These are phyloP conservation scores for Xylariaceae sp. DNA, from an alignment of 2,329 filamentous ascomycete genomes.

Conservation along the genomic window DNA sequence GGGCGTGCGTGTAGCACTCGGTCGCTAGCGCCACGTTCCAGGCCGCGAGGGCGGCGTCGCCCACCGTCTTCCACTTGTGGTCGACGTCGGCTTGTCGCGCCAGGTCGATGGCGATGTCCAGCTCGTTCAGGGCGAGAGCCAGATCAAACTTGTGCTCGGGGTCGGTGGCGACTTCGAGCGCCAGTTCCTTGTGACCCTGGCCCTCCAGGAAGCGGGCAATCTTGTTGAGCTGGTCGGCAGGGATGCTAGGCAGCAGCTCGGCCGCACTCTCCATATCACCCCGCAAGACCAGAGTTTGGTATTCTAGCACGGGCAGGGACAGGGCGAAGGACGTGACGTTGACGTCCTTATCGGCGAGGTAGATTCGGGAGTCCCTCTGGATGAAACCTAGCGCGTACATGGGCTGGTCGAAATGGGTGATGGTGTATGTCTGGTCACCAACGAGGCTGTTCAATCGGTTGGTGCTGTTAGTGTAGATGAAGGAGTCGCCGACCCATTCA, in stretches of 20 bases:
- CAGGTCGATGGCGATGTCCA: slow-evolving; percentile 79
- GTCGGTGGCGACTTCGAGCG: slow-evolving; percentile 89
- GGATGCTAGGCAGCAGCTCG: slow-evolving; percentile 77
- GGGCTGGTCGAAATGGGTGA: slow-evolving; percentile 91
- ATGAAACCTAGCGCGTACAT: slow-evolving; percentile 97
- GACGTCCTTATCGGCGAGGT: slow-evolving; percentile 94
- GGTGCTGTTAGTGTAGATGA: slow-evolving; percentile 96
- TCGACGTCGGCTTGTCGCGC: slow-evolving; percentile 80
- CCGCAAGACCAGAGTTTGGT: slow-evolving; percentile 91
- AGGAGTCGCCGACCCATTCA: slow-evolving; percentile 97
- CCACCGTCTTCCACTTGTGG: slow-evolving; percentile 98
- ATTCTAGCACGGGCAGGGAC: slow-evolving; percentile 89
- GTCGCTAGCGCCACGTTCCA: slow-evolving; percentile 88
- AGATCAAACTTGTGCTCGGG: slow-evolving; percentile 96
- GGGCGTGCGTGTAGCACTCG: slow-evolving; percentile 87
- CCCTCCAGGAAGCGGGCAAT: slow-evolving; percentile 96
- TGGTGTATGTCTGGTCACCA: slow-evolving; percentile 94
- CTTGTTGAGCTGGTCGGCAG: slow-evolving; percentile 93
- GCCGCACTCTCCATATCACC: slow-evolving; percentile 89
- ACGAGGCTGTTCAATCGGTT: slow-evolving; percentile 98
- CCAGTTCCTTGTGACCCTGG: slow-evolving; percentile 93
- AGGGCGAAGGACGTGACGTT: slow-evolving; percentile 84
- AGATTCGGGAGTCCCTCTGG: slow-evolving; percentile 88
- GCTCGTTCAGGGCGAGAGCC: slow-evolving; percentile 72
- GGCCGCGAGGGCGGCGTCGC: slow-evolving; percentile 76